Percentiles rank a stretch among this genome's conserved stretches.
phyloP scores from a whole-genome alignment of 306 rosid genomes.

The Glycine soja region DNA sequence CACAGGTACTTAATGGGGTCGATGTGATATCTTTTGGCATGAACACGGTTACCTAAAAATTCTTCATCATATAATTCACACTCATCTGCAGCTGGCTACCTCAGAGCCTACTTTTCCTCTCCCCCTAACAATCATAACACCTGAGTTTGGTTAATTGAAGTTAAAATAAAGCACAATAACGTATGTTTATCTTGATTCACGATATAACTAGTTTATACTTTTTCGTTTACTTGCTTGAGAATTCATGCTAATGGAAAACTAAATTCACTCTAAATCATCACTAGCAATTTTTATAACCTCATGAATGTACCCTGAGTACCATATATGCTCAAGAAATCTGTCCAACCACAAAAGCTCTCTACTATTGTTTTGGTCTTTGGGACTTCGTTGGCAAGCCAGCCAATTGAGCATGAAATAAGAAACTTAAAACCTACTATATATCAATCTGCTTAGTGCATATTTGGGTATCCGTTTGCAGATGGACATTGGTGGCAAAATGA shows the following conservation, averaged over 20 bases:
- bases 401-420: neutral
- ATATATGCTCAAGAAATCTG: neutral
- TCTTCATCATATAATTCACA: conserved; percentile 43
- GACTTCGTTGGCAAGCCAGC: neutral
- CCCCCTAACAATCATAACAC: neutral
- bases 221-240: neutral
- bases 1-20: conserved; percentile 39
- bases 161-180: neutral
- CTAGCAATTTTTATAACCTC: no score
- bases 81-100: neutral
- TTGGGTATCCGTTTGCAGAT: no score
- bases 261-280: neutral
- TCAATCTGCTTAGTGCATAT: neutral
- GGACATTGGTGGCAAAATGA: no score
- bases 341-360: neutral
- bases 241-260: neutral
- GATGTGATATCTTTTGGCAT: conserved; percentile 49
- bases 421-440: neutral
- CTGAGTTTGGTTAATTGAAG: neutral
- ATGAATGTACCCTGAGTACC: neutral
- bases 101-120: neutral
- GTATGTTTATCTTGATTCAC: neutral
- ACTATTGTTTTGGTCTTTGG: neutral
- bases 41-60: conserved; percentile 54
- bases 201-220: neutral